Percentiles rank a stretch among this genome's conserved stretches.
Evolutionary conservation across 176 grass and related monocot genomes (phyloP).

Genomic region (Oryza nivara): DNA sequence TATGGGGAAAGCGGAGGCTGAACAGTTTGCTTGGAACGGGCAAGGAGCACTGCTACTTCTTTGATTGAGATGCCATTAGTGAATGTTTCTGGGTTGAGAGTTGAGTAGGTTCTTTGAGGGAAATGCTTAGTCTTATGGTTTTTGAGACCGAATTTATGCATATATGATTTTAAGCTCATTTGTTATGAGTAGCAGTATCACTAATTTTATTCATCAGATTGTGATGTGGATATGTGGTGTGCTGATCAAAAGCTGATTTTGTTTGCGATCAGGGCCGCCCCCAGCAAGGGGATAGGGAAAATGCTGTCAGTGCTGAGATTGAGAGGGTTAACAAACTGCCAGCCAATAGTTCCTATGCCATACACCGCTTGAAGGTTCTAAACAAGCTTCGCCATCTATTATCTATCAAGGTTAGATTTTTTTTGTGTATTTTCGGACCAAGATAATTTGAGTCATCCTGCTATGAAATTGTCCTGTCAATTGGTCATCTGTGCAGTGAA

Average conservation of each 20-base stretch:
- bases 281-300: constrained; percentile 48
- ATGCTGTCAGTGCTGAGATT: constrained; percentile 60
- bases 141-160: constrained; percentile 2
- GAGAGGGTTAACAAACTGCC: constrained; percentile 67
- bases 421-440: neutral
- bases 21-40: neutral
- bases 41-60: no score
- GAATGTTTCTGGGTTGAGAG: neutral
- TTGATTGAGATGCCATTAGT: neutral
- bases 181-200: neutral
- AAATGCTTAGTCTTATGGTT: neutral
- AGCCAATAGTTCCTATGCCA: constrained; percentile 68
- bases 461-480: neutral
- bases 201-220: neutral
- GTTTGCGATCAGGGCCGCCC: constrained; percentile 32
- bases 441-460: neutral
- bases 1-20: neutral
- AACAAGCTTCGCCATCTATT: constrained; percentile 83
- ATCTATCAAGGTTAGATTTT: constrained; percentile 58
- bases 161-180: neutral
- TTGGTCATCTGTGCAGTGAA: neutral
- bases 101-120: neutral
- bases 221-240: neutral
- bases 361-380: constrained; percentile 82
- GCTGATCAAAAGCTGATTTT: constrained; percentile 26